Conservation (phyloP, 208 protist species). For the Wallacemonas collosoma region DNA sequence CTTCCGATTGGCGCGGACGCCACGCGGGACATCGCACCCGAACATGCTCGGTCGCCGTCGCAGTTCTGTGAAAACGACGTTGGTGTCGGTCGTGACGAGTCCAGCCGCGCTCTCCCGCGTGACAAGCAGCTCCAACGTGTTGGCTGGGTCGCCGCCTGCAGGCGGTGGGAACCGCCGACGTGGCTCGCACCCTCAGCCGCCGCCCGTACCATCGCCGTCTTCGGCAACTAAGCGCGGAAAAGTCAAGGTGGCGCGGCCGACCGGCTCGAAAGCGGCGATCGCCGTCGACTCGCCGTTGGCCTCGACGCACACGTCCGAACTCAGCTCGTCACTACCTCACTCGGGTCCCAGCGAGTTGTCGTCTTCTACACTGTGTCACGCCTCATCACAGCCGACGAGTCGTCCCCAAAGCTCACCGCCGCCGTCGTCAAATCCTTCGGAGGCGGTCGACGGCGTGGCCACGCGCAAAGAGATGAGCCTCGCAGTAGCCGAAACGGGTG, state of each 20-base stretch:
- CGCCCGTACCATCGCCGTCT: neutral
- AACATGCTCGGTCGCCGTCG: slow-evolving; percentile 16
- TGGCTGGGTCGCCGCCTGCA: neutral
- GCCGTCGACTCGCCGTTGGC: neutral
- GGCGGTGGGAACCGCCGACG: neutral
- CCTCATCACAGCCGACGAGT: neutral
- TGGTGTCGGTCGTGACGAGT: slow-evolving; percentile 4
- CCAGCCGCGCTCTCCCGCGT: neutral
- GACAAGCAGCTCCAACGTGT: neutral
- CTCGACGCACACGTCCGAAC: neutral
- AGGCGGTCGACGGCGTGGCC: neutral
- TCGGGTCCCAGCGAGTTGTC: neutral
- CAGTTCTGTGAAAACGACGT: slow-evolving; percentile 10
- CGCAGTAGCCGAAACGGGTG: too few relatives aligned
- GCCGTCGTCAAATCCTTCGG: neutral
- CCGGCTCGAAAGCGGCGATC: neutral
- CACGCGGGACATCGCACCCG: slow-evolving; percentile 3
- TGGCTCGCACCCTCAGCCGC: neutral
- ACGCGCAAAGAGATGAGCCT: neutral
- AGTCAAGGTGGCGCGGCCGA: neutral
- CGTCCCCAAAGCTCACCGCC: neutral
- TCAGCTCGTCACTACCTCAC: neutral
- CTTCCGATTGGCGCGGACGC: slow-evolving; percentile 4
- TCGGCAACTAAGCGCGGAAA: neutral
- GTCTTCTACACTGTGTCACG: neutral